These are phyloP conservation scores for Hylodesmum podocarpum DNA, from an alignment of 306 rosid species.

Conservation along the genomic window DNA sequence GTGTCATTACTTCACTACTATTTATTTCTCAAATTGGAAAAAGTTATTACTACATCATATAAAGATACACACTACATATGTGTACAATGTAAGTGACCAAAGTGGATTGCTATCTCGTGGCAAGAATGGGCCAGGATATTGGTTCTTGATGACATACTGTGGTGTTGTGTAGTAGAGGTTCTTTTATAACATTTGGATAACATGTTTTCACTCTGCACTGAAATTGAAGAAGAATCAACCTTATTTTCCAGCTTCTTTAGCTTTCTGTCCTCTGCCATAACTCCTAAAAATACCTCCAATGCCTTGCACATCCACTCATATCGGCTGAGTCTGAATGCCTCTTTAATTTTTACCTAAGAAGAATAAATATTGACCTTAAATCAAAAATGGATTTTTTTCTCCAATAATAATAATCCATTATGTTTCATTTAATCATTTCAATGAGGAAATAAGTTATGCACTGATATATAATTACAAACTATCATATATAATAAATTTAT, in stretches of 20 bases:
- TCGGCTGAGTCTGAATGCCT: conserved; percentile 69
- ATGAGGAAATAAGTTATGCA: no score
- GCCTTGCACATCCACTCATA: conserved; percentile 86
- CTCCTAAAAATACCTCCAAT: conserved; percentile 53
- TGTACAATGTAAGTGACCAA: conserved; percentile 26
- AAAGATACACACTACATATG: neutral
- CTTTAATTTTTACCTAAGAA: conserved; percentile 51
- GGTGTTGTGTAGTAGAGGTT: conserved; percentile 40
- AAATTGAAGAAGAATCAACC: neutral
- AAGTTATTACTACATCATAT: no score
- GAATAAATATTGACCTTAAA: neutral
- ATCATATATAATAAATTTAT: no score
- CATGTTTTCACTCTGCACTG: conserved; percentile 37
- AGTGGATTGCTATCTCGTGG: conserved; percentile 46
- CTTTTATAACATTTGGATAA: conserved; percentile 42
- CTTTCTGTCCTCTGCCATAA: conserved; percentile 42
- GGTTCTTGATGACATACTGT: conserved; percentile 27
- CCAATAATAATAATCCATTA: no score
- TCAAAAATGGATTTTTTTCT: no score
- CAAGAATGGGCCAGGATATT: conserved; percentile 33
- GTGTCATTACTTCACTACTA: neutral
- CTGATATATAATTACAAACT: no score
- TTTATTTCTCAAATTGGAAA: neutral
- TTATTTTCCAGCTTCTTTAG: conserved; percentile 13
- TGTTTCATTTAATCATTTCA: no score